phyloP scores from a whole-genome alignment of 805 yeast genomes.

The Saccharomycodes ludwigii region DNA sequence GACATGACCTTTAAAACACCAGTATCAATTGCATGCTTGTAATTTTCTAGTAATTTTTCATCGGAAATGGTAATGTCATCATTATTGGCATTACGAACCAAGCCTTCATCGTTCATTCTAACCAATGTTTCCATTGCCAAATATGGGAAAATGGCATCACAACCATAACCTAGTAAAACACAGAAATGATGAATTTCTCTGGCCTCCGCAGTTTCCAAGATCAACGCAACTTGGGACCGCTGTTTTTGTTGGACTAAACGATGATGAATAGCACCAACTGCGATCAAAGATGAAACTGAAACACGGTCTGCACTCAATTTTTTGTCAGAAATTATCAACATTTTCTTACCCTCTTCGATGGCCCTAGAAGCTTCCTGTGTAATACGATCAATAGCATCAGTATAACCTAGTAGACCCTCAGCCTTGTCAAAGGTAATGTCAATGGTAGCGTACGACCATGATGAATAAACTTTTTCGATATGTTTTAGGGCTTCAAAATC shows the following conservation, averaged over 20 bases:
- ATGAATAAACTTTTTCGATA: constrained; percentile 65
- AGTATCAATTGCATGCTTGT: constrained; percentile 73
- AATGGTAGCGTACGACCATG: constrained; percentile 72
- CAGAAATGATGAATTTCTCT: constrained; percentile 95
- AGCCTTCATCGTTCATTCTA: constrained; percentile 71
- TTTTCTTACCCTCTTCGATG: constrained; percentile 59
- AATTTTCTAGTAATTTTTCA: constrained; percentile 57
- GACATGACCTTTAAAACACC: constrained; percentile 97
- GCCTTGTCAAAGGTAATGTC: constrained; percentile 80
- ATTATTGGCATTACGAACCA: constrained; percentile 39
- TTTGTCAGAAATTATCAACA: constrained; percentile 69
- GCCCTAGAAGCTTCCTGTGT: constrained; percentile 82
- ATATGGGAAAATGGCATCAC: constrained; percentile 91
- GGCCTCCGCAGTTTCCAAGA: constrained; percentile 93
- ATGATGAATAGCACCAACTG: constrained; percentile 96
- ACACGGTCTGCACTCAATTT: constrained; percentile 47
- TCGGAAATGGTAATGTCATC: constrained; percentile 32
- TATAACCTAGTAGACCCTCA: constrained; percentile 80
- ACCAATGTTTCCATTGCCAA: constrained; percentile 81
- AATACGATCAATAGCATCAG: constrained; percentile 70
- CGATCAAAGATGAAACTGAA: constrained; percentile 77
- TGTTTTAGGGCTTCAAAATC: constrained; percentile 68
- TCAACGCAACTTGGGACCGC: constrained; percentile 86
- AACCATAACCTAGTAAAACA: constrained; percentile 92
- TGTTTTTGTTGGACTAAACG: constrained; percentile 91